Base-by-base conservation (phyloP, 2,329 filamentous ascomycete species). In the Phialemonium atrogriseum region DNA sequence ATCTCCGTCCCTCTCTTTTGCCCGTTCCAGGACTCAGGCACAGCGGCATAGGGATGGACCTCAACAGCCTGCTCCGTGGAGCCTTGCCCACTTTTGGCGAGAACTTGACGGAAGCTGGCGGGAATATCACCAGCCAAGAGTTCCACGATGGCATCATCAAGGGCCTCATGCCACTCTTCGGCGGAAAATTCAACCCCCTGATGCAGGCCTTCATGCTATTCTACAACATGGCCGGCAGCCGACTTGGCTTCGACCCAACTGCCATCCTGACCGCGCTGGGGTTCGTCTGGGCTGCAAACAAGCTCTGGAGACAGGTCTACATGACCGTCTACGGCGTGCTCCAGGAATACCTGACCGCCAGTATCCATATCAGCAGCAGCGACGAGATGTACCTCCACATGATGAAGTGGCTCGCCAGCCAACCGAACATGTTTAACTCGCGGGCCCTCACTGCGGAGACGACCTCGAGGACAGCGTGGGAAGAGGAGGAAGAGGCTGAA, bases 311-410 rank as follows among this genome's bases (percentile, higher is more conserved):
- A n/a, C 60, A 62, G 32, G 27, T 60, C 4, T 60, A 52, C 43
- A 22, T 33, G 7, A 44, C 51, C 2, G 15, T 48, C 16, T 34
- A 42, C 27, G 38, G 44, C 9, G 34, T 69, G 11, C 39, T 71
- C 17, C 51, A 52, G n/a, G 48, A 51, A 6, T 58, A 73, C 40
- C 58, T 73, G 33, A 70, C 65, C 51, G 62, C 66, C 31, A 62
- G 59, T 38, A 60, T 80, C 34, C 64, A 65, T 30, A 59, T 80
- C 28, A 61, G 56, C 35, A 68, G 66, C 37, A 61, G 60, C 25
- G 75, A 80, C 43, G 65, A 71, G 33, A 74, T 78, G 17, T 77
- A 76, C 44, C 31, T 48, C 4, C 68, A 78, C 32, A 44, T 80
- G 29, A 74, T 78, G 59, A 63, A 67, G 32, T 80, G 69, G 59